These are phyloP conservation scores for Pulveroboletus sp. DNA, from an alignment of 768 basidiomycete species.

Conservation along the genomic window DNA sequence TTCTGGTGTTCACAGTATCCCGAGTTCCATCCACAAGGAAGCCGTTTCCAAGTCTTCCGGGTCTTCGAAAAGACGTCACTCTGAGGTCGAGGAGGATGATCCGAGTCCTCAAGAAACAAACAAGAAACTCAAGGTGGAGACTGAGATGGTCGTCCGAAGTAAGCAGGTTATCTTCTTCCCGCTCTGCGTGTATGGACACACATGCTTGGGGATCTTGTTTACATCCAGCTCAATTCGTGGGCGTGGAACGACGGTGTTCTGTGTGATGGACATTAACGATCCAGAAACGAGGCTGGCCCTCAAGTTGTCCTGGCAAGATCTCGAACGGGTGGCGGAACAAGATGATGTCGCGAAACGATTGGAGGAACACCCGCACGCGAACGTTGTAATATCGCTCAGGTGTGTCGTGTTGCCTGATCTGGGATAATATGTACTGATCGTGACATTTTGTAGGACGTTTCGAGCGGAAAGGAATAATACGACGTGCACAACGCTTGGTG, in stretches of 20 bases:
- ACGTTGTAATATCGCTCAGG: not conserved
- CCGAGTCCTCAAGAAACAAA: not conserved
- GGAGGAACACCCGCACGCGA: not conserved
- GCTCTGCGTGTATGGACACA: not conserved
- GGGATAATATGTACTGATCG: too few species aligned
- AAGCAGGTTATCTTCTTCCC: not conserved
- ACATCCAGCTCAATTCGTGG: not conserved
- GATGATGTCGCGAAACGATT: not conserved
- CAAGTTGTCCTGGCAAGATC: not conserved
- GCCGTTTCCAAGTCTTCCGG: too few species aligned
- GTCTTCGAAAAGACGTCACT: not conserved
- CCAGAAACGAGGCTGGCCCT: not conserved
- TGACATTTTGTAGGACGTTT: not conserved
- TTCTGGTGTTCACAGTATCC: too few species aligned
- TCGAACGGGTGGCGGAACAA: not conserved
- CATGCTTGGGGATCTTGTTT: not conserved
- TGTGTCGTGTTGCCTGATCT: not conserved
- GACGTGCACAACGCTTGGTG: not conserved
- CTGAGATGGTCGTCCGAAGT: too few species aligned
- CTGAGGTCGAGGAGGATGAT: not conserved
- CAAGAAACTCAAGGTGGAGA: not conserved
- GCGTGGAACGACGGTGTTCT: not conserved
- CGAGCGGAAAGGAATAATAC: not conserved
- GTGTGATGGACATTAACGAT: not conserved
- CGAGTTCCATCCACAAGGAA: too few species aligned